phyloP scores from a whole-genome alignment of 495 filamentous ascomycete species.

The Neurospora terricola region DNA sequence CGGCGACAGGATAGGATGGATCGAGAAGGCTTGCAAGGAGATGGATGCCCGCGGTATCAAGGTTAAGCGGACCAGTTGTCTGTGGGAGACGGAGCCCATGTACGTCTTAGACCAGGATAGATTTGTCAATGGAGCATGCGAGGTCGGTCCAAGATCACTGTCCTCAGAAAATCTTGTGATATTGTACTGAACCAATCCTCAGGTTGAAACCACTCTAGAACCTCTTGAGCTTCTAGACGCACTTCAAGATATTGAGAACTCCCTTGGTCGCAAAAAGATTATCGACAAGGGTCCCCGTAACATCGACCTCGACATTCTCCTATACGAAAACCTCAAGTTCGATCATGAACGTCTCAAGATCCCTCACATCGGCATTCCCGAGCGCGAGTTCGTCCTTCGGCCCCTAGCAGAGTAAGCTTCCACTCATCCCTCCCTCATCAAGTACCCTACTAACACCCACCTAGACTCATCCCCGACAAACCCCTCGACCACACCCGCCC shows the following conservation, averaged over 20 bases:
- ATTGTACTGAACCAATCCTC: conserved; percentile 3
- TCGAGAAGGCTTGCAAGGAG: conserved; percentile 69
- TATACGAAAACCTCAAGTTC: conserved; percentile 65
- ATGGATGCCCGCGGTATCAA: conserved; percentile 63
- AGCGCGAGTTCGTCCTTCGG: conserved; percentile 86
- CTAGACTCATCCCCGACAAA: conserved; percentile 55
- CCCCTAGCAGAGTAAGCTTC: conserved; percentile 71
- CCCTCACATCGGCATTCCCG: conserved; percentile 76
- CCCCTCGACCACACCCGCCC: conserved; percentile 36
- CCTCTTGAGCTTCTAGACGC: conserved; percentile 67
- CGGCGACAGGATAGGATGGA: conserved; percentile 72
- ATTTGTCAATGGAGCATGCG: conserved; percentile 89
- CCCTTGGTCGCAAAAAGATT: conserved; percentile 67
- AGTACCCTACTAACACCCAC: not conserved
- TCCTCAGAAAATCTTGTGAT: not conserved
- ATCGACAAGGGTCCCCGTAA: conserved; percentile 90
- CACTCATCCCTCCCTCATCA: not conserved
- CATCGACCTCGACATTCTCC: conserved; percentile 88
- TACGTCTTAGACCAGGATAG: conserved; percentile 81
- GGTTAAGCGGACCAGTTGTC: conserved; percentile 68
- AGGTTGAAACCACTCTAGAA: conserved; percentile 74
- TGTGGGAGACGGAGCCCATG: conserved; percentile 96
- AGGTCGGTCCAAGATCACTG: conserved; percentile 47
- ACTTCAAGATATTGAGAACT: conserved; percentile 73
- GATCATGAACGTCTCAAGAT: conserved; percentile 64